phyloP scores from a whole-genome alignment of 1,139 yeast species.

The Zhuliangozyma blackwelliae region DNA sequence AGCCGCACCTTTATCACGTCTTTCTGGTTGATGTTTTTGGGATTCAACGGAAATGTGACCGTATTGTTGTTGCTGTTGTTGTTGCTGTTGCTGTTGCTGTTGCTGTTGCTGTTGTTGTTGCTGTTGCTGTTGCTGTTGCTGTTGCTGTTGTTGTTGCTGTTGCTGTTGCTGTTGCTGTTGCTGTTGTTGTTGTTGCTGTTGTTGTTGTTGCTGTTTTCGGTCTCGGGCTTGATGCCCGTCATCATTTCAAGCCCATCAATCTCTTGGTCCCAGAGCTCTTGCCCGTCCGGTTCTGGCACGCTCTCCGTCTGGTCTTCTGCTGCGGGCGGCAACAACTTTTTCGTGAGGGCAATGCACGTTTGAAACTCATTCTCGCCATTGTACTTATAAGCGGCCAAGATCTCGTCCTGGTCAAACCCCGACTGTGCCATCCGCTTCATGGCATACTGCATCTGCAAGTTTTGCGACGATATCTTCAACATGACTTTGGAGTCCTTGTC shows the following conservation, averaged over 20 bases:
- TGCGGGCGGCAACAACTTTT: constrained; percentile 21
- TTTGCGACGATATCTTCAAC: constrained; percentile 41
- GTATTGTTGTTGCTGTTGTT: constrained; percentile 20
- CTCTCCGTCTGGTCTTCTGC: not conserved
- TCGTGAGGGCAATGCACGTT: constrained; percentile 52
- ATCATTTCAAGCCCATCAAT: constrained; percentile 63
- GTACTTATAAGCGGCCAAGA: constrained; percentile 43
- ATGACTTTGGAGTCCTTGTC: constrained; percentile 45
- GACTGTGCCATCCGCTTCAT: constrained; percentile 56
- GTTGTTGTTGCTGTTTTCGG: constrained; percentile 11
- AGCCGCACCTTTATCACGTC: constrained; percentile 45
- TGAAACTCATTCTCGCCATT: constrained; percentile 43
- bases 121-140: constrained; percentile 15
- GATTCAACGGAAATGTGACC: constrained; percentile 28
- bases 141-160: constrained; percentile 14
- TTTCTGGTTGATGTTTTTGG: constrained; percentile 20
- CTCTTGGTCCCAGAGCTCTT: constrained; percentile 69
- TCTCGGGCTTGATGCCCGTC: constrained; percentile 29
- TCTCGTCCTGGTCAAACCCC: constrained; percentile 69
- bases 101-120: constrained; percentile 12
- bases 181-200: constrained; percentile 15
- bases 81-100: constrained; percentile 18
- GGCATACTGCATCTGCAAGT: constrained; percentile 33
- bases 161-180: constrained; percentile 13
- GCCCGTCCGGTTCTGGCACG: constrained; percentile 13